Percentiles rank a stretch among this genome's conserved stretches.
Conservation (phyloP, 2,329 filamentous ascomycete species). For the Xylariaceae sp. region DNA sequence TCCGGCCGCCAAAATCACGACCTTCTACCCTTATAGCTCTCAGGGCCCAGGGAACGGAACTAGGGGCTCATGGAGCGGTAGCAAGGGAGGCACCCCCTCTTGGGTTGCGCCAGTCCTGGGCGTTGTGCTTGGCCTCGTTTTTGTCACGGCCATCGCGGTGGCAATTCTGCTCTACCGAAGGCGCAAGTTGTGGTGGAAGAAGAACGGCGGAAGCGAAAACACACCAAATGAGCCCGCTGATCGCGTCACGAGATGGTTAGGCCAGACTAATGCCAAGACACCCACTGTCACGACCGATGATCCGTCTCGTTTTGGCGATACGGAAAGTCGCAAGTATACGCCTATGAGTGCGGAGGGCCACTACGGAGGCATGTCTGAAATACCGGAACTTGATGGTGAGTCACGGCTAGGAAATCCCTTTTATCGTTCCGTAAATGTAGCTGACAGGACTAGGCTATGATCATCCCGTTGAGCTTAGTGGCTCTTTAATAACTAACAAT, state of each 20-base stretch:
- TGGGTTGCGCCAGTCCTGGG: constrained; percentile 69
- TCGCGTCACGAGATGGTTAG: constrained; percentile 60
- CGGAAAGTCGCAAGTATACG: constrained; percentile 41
- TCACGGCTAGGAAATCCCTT: not conserved
- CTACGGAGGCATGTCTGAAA: constrained; percentile 31
- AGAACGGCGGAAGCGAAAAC: constrained; percentile 45
- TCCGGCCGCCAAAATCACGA: constrained; percentile 59
- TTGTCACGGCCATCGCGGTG: constrained; percentile 58
- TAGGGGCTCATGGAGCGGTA: constrained; percentile 30
- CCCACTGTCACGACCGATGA: constrained; percentile 54
- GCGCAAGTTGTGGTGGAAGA: constrained; percentile 49
- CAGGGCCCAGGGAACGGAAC: constrained; percentile 39
- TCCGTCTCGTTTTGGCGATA: constrained; percentile 46
- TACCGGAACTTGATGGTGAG: constrained; percentile 17
- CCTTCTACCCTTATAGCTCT: constrained; percentile 65
- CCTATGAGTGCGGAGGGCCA: constrained; percentile 26
- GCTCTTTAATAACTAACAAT: constrained; percentile 41
- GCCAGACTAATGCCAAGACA: constrained; percentile 49
- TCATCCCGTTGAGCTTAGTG: constrained; percentile 10
- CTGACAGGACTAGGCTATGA: constrained; percentile 17
- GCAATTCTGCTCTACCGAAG: constrained; percentile 60
- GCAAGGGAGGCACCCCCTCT: constrained; percentile 51
- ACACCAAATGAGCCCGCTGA: constrained; percentile 54
- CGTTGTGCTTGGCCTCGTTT: constrained; percentile 63
- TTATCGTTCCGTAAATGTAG: not conserved